Conservation (phyloP, 805 yeast species). For the Zygotorulaspora danielsina region DNA sequence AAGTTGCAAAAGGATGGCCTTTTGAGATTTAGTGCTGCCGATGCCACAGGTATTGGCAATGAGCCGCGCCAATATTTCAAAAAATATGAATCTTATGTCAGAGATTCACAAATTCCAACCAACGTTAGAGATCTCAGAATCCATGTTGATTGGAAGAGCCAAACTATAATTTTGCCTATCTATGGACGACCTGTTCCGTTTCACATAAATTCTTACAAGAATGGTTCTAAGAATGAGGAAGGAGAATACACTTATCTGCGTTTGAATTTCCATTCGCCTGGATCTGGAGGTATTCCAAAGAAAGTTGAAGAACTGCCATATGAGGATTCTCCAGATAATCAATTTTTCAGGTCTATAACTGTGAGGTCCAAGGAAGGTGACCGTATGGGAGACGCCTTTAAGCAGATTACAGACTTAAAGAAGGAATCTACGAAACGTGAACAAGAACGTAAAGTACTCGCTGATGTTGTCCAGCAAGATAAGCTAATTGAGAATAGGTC, state of each 20-base stretch:
- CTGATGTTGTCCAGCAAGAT: constrained; percentile 92
- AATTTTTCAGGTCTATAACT: constrained; percentile 81
- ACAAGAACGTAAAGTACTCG: constrained; percentile 82
- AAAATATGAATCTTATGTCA: constrained; percentile 87
- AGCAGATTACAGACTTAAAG: constrained; percentile 86
- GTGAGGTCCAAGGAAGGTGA: constrained; percentile 87
- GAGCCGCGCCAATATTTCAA: constrained; percentile 61
- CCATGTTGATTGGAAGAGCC: constrained; percentile 82
- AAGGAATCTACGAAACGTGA: constrained; percentile 88
- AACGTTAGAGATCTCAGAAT: constrained; percentile 78
- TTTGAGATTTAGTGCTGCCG: constrained; percentile 74
- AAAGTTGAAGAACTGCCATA: constrained; percentile 82
- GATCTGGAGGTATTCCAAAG: constrained; percentile 64
- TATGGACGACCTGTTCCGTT: constrained; percentile 97
- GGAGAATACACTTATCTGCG: constrained; percentile 91
- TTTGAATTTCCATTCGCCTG: constrained; percentile 90
- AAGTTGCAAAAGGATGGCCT: constrained; percentile 84
- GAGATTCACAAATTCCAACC: constrained; percentile 88
- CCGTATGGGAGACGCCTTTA: constrained; percentile 83
- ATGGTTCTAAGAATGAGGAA: constrained; percentile 92
- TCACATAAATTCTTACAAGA: constrained; percentile 90
- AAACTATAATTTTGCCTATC: constrained; percentile 85
- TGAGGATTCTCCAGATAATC: constrained; percentile 81
- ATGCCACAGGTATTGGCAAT: constrained; percentile 53
- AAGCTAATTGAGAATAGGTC: constrained; percentile 75